phyloP scores from a whole-genome alignment of 768 basidiomycete genomes.

The Sporobolomyces pararoseus region DNA sequence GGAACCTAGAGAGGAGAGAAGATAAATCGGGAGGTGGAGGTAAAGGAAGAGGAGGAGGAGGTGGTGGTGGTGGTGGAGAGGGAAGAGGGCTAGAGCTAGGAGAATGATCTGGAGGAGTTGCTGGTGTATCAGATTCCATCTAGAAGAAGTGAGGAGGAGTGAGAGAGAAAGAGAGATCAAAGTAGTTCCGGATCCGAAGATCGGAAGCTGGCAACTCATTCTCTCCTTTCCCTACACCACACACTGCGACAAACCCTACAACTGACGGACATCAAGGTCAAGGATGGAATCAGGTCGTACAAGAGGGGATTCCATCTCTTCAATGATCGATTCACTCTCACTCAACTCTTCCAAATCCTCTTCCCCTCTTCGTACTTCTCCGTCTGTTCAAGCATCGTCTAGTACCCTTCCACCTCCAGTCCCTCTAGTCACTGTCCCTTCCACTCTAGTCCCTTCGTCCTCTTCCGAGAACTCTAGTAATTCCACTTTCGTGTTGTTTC shows the following conservation, averaged over 20 bases:
- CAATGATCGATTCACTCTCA: not conserved
- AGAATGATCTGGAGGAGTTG: not conserved
- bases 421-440: too few species aligned
- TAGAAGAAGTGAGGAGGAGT: not conserved
- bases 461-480: not conserved
- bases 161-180: too few species aligned
- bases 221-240: too few species aligned
- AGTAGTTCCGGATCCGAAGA: too few species aligned
- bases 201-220: too few species aligned
- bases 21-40: constrained; percentile 7
- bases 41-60: not conserved
- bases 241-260: too few species aligned
- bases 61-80: not conserved
- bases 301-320: too few species aligned
- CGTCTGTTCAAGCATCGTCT: not conserved
- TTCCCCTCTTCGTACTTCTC: too few species aligned
- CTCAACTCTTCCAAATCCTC: not conserved
- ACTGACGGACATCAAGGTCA: too few species aligned
- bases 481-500: constrained; percentile 30
- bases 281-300: too few species aligned
- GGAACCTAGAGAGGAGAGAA: not conserved
- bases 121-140: not conserved
- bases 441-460: too few species aligned
- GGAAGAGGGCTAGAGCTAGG: not conserved
- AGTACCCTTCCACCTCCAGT: too few species aligned